phyloP scores from a whole-genome alignment of 1,284 basidiomycete genomes.

The Mycena sp. region DNA sequence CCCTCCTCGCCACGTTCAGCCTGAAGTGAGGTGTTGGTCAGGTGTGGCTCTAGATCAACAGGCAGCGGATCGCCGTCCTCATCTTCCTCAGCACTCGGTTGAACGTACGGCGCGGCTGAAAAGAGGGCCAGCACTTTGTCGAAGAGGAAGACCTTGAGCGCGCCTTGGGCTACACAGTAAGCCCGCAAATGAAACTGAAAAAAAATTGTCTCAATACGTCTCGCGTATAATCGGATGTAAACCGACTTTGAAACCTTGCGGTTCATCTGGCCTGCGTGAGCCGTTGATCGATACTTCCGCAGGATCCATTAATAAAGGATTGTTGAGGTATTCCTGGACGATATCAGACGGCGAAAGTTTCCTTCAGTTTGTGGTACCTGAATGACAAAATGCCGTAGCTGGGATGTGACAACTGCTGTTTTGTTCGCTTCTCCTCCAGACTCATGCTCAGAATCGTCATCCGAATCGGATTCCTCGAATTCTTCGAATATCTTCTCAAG shows the following conservation, averaged over 20 bases:
- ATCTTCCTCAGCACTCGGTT: conserved; percentile 49
- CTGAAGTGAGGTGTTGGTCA: conserved; percentile 98
- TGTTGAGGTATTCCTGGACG: conserved; percentile 37
- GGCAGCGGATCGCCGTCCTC: conserved; percentile 41
- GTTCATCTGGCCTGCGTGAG: conserved; percentile 41
- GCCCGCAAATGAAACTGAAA: conserved; percentile 92
- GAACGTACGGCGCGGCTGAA: conserved; percentile 73
- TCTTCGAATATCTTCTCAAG: conserved; percentile 85
- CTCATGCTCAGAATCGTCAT: conserved; percentile 48
- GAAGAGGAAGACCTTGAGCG: conserved; percentile 83
- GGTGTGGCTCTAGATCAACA: conserved; percentile 80
- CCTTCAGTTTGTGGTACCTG: conserved; percentile 67
- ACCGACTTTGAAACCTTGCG: conserved; percentile 76
- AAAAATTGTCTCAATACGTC: background rate
- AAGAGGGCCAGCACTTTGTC: conserved; percentile 90
- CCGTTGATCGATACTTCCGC: conserved; percentile 52
- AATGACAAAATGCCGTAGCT: conserved; percentile 95
- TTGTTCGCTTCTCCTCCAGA: conserved; percentile 43
- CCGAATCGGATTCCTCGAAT: conserved; percentile 77
- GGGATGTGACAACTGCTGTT: conserved; percentile 84
- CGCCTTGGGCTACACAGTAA: conserved; percentile 91
- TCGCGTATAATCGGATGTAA: conserved; percentile 17
- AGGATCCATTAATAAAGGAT: conserved; percentile 85
- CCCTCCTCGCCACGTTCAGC: conserved; percentile 70
- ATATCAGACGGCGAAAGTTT: conserved; percentile 29